Percentiles rank a stretch among this genome's conserved stretches.
Evolutionary conservation across 208 protist genomes (phyloP).

Genomic region (Porcisia hertigi): DNA sequence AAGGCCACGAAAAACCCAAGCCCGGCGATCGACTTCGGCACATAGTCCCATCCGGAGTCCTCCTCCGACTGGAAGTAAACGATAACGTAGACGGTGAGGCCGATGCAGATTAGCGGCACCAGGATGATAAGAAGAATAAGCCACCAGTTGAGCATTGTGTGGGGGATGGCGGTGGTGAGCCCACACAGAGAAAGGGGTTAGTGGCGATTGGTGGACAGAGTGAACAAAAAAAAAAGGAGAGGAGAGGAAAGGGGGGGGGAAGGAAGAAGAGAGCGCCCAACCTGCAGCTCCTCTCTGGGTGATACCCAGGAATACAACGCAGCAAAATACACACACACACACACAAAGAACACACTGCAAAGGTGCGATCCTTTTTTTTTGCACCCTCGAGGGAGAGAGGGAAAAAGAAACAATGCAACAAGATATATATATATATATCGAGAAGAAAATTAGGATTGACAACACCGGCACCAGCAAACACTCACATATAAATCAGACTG

Average conservation of each 20-base stretch:
- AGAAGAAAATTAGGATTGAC: conserved; percentile 71
- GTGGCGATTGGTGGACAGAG: too few relatives aligned
- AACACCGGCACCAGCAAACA: conserved; percentile 99
- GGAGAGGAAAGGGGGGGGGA: neutral
- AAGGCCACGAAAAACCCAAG: conserved; percentile 78
- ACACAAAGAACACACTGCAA: neutral
- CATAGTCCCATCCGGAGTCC: conserved; percentile 48
- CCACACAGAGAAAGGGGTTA: too few relatives aligned
- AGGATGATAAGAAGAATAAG: conserved; percentile 76
- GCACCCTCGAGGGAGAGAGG: neutral
- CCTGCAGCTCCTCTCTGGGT: neutral
- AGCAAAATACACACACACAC: neutral
- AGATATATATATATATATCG: neutral
- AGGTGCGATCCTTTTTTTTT: too few relatives aligned
- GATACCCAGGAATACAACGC: too few relatives aligned
- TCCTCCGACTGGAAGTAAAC: conserved; percentile 80
- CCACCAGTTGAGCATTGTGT: conserved; percentile 82
- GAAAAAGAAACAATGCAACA: neutral
- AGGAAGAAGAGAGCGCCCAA: neutral
- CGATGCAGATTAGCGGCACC: conserved; percentile 59
- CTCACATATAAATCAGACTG: conserved; percentile 22
- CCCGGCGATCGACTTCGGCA: conserved; percentile 71
- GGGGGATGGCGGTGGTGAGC: too few relatives aligned
- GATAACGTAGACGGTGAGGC: conserved; percentile 56
- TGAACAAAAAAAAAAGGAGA: neutral